Percentiles rank a stretch among this genome's conserved stretches.
Evolutionary conservation across 2,329 filamentous ascomycete genomes (phyloP).

Genomic region (Aspergillus hortae): DNA sequence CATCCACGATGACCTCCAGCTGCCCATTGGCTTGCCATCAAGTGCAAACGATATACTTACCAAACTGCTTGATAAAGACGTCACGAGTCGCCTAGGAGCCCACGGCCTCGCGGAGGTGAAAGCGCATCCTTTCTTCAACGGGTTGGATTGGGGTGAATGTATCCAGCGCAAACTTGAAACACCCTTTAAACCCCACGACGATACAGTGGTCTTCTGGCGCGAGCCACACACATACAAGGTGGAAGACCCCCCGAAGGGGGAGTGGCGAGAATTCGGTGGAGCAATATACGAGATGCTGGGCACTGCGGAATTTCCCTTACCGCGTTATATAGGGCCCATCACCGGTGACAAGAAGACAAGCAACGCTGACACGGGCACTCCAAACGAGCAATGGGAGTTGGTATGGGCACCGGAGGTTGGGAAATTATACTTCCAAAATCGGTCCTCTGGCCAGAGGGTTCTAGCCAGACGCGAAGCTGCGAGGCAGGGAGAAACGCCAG

Average conservation of each 20-base stretch:
- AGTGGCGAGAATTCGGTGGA: constrained; percentile 1
- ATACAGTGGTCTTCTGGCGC: constrained; percentile 2
- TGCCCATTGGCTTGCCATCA: constrained; percentile 1
- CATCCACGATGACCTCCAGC: constrained; percentile 2
- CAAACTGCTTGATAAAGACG: constrained; percentile 7
- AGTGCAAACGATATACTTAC: constrained; percentile 2
- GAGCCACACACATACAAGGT: constrained; percentile 3
- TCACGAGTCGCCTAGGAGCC: constrained; percentile 4
- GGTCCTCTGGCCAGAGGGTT: constrained; percentile 5
- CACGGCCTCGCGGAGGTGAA: constrained; percentile 8
- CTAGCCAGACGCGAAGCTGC: constrained; percentile 2
- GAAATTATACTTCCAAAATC: constrained; percentile 8
- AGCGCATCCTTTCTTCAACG: constrained; percentile 9
- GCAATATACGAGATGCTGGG: constrained; percentile 4
- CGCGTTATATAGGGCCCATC: constrained; percentile 1
- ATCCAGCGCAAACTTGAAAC: constrained; percentile 3
- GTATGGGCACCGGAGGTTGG: not conserved
- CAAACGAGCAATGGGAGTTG: constrained; percentile 7
- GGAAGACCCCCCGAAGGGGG: not conserved
- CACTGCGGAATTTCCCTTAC: constrained; percentile 3
- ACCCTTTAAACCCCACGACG: constrained; percentile 9
- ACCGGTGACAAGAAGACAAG: not conserved
- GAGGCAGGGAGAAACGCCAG: not conserved
- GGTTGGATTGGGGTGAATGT: constrained; percentile 5
- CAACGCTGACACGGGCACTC: not conserved